Percentiles rank a stretch among this genome's conserved stretches.
These are phyloP conservation scores for Ganoderma resinaceum DNA, from an alignment of 1,284 basidiomycete species.

Conservation along the genomic window DNA sequence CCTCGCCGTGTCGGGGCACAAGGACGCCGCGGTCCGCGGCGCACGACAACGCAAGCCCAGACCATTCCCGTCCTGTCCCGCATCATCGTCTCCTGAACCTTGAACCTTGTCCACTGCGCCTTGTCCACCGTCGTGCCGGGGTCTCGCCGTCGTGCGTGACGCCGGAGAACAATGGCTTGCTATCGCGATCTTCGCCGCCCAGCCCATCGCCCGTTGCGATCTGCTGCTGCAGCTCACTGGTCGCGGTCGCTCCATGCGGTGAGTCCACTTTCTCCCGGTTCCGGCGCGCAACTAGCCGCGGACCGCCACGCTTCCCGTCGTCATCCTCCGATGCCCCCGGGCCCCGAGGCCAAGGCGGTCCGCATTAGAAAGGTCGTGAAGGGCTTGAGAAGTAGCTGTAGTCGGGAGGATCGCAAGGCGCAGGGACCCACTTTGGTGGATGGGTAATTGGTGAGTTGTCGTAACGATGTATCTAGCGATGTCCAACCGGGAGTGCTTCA, in stretches of 20 bases:
- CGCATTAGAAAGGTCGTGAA: conserved; percentile 3
- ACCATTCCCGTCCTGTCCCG: conserved; percentile 5
- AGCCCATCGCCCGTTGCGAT: conserved; percentile 3
- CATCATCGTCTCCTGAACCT: conserved; percentile 22
- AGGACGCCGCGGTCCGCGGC: conserved; percentile 13
- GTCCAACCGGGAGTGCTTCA: conserved; percentile 2
- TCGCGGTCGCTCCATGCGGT: conserved; percentile 15
- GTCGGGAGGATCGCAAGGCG: not conserved
- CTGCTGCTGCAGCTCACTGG: conserved; percentile 4
- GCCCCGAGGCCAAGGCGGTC: not conserved
- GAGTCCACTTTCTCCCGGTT: conserved; percentile 17
- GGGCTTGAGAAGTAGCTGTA: not conserved
- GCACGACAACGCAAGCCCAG: not conserved
- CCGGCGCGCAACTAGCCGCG: not conserved
- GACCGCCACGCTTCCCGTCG: conserved; percentile 6
- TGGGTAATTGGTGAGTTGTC: conserved; percentile 7
- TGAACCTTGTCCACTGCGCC: conserved; percentile 27
- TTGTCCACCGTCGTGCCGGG: conserved; percentile 14
- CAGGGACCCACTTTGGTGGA: not conserved
- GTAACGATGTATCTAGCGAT: conserved; percentile 9
- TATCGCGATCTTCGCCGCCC: conserved; percentile 14
- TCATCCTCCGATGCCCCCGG: conserved; percentile 10
- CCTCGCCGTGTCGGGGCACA: conserved; percentile 8
- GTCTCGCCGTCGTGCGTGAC: conserved; percentile 1
- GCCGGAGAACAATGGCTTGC: conserved; percentile 14